Conservation (phyloP, 352 stramenopile species). For the Pythium biforme region DNA sequence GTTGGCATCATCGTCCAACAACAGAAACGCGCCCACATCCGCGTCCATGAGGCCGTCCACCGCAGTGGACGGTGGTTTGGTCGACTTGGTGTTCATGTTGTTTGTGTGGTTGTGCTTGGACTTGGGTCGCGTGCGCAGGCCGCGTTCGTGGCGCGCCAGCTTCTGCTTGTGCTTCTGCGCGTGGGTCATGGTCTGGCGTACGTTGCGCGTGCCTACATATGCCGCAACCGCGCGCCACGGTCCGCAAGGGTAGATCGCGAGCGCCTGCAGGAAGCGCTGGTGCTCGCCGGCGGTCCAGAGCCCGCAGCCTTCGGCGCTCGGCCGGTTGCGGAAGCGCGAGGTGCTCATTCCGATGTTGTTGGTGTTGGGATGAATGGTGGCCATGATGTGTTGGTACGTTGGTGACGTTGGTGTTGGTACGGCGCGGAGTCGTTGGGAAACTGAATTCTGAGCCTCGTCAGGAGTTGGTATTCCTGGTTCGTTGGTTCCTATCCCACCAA, state of each 20-base stretch:
- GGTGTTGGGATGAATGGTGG: neutral
- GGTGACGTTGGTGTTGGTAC: neutral
- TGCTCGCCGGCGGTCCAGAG: conserved; percentile 34
- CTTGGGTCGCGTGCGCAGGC: conserved; percentile 18
- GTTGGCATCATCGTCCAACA: neutral
- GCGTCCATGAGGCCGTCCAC: neutral
- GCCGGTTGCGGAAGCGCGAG: conserved; percentile 12
- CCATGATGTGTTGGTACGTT: neutral
- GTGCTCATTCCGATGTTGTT: neutral
- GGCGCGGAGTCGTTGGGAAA: neutral
- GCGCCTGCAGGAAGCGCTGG: conserved; percentile 30
- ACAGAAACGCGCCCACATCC: neutral
- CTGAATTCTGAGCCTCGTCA: neutral
- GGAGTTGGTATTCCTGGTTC: neutral
- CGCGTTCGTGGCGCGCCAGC: conserved; percentile 32
- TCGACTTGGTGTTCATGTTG: neutral
- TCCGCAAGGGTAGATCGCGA: conserved; percentile 31
- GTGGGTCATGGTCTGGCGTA: conserved; percentile 40
- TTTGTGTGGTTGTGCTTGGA: neutral
- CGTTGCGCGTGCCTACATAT: conserved; percentile 31
- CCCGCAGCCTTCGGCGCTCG: conserved; percentile 18
- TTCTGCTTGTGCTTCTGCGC: conserved; percentile 50
- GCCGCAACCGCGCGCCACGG: conserved; percentile 32
- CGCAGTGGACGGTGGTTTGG: neutral
- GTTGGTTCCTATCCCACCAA: neutral